A percentile compares a stretch with the other conserved stretches of the same genome.
Evolutionary conservation across 1,284 basidiomycete species (phyloP).

Genomic region (Trichosporon faecale): DNA sequence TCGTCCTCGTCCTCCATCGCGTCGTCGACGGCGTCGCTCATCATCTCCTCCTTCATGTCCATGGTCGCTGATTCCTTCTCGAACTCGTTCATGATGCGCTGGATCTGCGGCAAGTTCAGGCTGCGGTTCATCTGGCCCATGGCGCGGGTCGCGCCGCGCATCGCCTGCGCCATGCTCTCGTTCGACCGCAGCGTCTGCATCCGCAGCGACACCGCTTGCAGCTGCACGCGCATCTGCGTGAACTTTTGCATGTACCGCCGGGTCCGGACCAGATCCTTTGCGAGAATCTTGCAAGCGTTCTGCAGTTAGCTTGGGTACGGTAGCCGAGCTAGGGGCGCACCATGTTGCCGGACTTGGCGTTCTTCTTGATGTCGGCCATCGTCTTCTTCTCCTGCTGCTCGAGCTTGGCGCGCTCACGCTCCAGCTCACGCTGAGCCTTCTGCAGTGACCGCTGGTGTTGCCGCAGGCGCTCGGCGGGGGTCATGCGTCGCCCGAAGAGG

Average conservation of each 20-base stretch:
- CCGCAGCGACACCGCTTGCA: conserved; percentile 91
- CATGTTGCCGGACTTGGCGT: conserved; percentile 92
- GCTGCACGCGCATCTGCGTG: conserved; percentile 96
- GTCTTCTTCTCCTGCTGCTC: conserved; percentile 95
- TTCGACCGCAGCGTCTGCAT: conserved; percentile 96
- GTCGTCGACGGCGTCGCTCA: conserved; percentile 97
- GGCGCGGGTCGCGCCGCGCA: conserved; percentile 97
- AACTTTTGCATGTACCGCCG: conserved; percentile 96
- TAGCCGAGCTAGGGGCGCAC: conserved; percentile 57
- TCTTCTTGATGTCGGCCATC: conserved; percentile 90
- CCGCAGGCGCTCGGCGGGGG: conserved; percentile 91
- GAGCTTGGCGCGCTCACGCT: conserved; percentile 89
- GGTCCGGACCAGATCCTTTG: conserved; percentile 95
- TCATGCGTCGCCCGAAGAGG: conserved; percentile 87
- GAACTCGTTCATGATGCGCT: conserved; percentile 96
- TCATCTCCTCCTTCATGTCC: conserved; percentile 99
- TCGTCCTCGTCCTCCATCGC: conserved; percentile 93
- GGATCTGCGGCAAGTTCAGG: conserved; percentile 90
- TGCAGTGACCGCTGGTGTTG: conserved; percentile 94
- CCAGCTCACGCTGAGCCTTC: conserved; percentile 95
- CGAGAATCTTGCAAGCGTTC: conserved; percentile 99
- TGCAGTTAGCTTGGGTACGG: conserved; percentile 46
- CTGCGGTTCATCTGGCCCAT: conserved; percentile 98
- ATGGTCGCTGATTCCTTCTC: conserved; percentile 95
- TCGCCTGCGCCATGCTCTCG: conserved; percentile 98